Evolutionary conservation across 257 asterid genomes (phyloP).

Genomic region (Asclepias syriaca): DNA sequence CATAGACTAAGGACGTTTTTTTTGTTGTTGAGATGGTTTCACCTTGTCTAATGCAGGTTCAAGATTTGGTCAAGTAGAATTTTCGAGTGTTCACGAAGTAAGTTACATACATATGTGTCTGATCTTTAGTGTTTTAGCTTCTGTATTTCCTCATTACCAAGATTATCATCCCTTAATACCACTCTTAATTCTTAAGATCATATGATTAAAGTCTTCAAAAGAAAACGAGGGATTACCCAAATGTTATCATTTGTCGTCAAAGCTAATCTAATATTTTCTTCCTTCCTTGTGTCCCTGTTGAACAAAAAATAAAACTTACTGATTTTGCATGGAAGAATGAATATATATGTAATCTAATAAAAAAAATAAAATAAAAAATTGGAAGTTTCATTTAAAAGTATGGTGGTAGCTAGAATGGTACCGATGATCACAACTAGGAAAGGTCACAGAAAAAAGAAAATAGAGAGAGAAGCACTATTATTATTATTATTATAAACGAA

Average conservation of each 20-base stretch:
- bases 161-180: not conserved
- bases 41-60: slow-evolving; percentile 11
- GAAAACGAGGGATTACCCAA: slow-evolving; percentile 11
- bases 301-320: not conserved
- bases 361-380: too few relatives aligned
- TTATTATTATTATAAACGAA: too few relatives aligned
- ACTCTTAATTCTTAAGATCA: not conserved
- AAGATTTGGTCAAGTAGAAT: slow-evolving; percentile 47
- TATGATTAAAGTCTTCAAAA: not conserved
- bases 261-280: not conserved
- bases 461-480: too few relatives aligned
- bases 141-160: slow-evolving; percentile 11
- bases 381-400: not conserved
- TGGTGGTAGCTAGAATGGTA: not conserved
- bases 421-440: not conserved
- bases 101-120: slow-evolving; percentile 8
- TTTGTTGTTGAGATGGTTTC: slow-evolving; percentile 22
- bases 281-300: too few relatives aligned
- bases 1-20: slow-evolving; percentile 5
- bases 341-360: too few relatives aligned
- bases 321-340: not conserved
- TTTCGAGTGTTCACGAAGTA: slow-evolving; percentile 65
- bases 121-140: not conserved
- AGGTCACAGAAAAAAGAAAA: not conserved
- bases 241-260: not conserved